Conservation (phyloP, 2,329 filamentous ascomycete genomes). For the Ampelomyces quisqualis region DNA sequence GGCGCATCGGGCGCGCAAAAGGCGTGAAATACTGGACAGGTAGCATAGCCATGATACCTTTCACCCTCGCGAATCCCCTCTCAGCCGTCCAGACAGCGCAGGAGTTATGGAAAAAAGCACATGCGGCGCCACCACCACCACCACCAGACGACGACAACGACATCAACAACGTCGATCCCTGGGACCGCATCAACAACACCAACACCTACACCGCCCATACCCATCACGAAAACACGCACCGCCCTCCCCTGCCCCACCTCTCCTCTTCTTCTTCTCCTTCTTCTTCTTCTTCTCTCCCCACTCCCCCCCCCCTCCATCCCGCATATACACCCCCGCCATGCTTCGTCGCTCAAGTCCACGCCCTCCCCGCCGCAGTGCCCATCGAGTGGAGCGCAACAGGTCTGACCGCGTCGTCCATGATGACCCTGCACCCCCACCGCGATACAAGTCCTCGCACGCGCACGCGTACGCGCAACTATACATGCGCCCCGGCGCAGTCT, state of each 20-base stretch:
- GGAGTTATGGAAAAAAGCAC: constrained; percentile 48
- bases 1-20: constrained; percentile 74
- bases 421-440: neutral
- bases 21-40: constrained; percentile 73
- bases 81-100: constrained; percentile 44
- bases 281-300: too few relatives aligned
- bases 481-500: neutral
- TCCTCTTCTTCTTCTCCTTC: too few relatives aligned
- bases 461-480: neutral
- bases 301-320: too few relatives aligned
- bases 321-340: too few relatives aligned
- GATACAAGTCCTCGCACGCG: neutral
- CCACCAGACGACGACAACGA: constrained; percentile 39
- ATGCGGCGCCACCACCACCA: neutral
- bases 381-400: constrained; percentile 85
- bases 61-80: too few relatives aligned
- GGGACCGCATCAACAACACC: constrained; percentile 63
- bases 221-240: constrained; percentile 27
- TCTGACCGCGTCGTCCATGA: constrained; percentile 33
- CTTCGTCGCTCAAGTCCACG: constrained; percentile 72
- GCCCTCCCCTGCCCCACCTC: constrained; percentile 48
- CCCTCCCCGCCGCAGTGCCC: constrained; percentile 69
- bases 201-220: constrained; percentile 44
- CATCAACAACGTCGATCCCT: constrained; percentile 63
- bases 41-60: constrained; percentile 58